Evolutionary conservation across 768 basidiomycete genomes (phyloP).

Genomic region (Suillus spraguei): DNA sequence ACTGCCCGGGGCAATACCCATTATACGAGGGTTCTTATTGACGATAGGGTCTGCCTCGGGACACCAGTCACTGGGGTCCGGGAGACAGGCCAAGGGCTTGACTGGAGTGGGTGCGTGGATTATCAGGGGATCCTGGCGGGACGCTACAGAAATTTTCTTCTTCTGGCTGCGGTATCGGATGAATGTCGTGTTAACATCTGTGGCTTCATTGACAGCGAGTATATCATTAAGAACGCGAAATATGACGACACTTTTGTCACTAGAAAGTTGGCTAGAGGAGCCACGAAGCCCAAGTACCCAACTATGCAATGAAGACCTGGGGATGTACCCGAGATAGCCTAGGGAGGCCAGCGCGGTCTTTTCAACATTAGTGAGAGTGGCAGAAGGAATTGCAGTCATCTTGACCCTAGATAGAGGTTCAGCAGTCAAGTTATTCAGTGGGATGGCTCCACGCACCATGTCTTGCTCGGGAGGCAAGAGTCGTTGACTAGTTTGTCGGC

Average conservation of each 20-base stretch:
- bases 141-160: neutral
- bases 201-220: neutral
- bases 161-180: neutral
- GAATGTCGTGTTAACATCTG: neutral
- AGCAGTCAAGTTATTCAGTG: neutral
- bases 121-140: constrained; percentile 8
- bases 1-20: constrained; percentile 33
- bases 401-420: constrained; percentile 20
- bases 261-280: constrained; percentile 1
- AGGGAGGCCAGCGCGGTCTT: constrained; percentile 18
- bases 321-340: constrained; percentile 11
- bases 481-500: constrained; percentile 38
- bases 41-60: constrained; percentile 33
- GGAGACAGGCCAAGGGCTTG: constrained; percentile 14
- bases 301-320: constrained; percentile 23
- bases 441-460: constrained; percentile 27
- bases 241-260: neutral
- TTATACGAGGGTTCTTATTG: constrained; percentile 27
- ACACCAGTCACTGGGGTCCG: constrained; percentile 28
- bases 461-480: constrained; percentile 28
- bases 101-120: constrained; percentile 20
- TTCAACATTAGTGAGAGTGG: constrained; percentile 28
- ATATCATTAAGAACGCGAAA: constrained; percentile 1
- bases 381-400: constrained; percentile 24
- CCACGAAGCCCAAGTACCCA: neutral